Evolutionary conservation across 2,329 filamentous ascomycete species (phyloP), one percentile per base, ranked within the genome.

Genomic region (Ilyonectria robusta): DNA sequence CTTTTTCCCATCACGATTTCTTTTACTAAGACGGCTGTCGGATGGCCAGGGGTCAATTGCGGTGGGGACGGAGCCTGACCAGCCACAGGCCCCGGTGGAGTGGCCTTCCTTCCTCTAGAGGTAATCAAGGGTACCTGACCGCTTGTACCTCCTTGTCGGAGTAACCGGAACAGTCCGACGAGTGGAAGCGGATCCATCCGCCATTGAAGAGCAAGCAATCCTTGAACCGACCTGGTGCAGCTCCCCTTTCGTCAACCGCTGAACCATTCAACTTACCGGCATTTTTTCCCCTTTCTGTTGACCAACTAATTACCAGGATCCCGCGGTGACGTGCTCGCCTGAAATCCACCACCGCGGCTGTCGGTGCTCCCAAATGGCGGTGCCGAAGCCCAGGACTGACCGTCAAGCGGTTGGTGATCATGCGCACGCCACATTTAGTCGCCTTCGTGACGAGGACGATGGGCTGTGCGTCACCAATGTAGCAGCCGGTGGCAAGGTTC

Each of bases 61-160:
- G 33, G 48, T 56, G 17, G 48, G 13, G 40, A 57, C 42, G 59
- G 23, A 33, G n/a, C 15, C 48, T 51, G 37, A 48, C 55, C 47
- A 59, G 65, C 65, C 60, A 64, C 65, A 67, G 53, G 42, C 19
- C 35, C 15, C 15, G 48, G 44, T 57, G 51, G 59, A 64, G 65
- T 33, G 40, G 44, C 61, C 48, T 62, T 46, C 62, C 62, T 59
- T 65, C 62, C 62, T 65, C 62, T 60, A 65, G 62, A 62, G 62
- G 62, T 46, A 61, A 65, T 59, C 54, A 40, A 26, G 47, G 29
- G 50, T 56, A 57, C 61, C 54, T 61, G 57, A 21, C 15, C 9
- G 17, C 19, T 37, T 50, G 29, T 57, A 47, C 55, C 40, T 42
- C 26, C 46, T 37, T 50, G 55, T 15, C 37, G 37, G 37, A 40